phyloP scores from a whole-genome alignment of 495 filamentous ascomycete genomes.

The Podospora fimiseda region DNA sequence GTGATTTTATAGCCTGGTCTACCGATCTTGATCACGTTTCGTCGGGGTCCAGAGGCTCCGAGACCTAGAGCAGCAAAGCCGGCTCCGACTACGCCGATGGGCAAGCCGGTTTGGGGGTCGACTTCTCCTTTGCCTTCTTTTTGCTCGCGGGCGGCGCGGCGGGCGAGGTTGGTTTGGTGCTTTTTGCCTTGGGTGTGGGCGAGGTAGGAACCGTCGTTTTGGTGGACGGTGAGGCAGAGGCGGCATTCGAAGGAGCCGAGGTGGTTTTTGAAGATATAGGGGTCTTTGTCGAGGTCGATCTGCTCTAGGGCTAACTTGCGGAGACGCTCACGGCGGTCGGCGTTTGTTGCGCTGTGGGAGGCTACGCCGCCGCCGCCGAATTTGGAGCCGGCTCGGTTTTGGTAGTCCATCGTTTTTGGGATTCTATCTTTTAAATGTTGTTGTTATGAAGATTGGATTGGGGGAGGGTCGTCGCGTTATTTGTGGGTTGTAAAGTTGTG shows the following conservation, averaged over 20 bases:
- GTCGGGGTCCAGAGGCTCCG: constrained; percentile 51
- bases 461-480: not conserved
- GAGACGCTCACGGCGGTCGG: constrained; percentile 92
- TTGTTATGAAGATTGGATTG: too few relatives aligned
- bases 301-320: constrained; percentile 97
- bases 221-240: constrained; percentile 96
- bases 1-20: constrained; percentile 97
- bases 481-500: not conserved
- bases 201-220: constrained; percentile 99
- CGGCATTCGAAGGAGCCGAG: constrained; percentile 97
- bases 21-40: constrained; percentile 95
- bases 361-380: constrained; percentile 97
- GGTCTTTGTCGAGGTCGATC: constrained; percentile 98
- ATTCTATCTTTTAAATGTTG: not conserved
- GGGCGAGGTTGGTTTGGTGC: constrained; percentile 98
- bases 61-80: constrained; percentile 46
- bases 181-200: constrained; percentile 98
- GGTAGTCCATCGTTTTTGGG: constrained; percentile 47
- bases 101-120: constrained; percentile 67
- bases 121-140: constrained; percentile 69
- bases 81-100: constrained; percentile 67
- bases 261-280: constrained; percentile 99
- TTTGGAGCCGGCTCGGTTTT: constrained; percentile 96
- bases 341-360: constrained; percentile 86
- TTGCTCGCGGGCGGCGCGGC: constrained; percentile 87